Percentiles rank a stretch among this genome's conserved stretches.
Evolutionary conservation across 2,329 filamentous ascomycete genomes (phyloP).

Genomic region (Beauveria scarabaeidicola): DNA sequence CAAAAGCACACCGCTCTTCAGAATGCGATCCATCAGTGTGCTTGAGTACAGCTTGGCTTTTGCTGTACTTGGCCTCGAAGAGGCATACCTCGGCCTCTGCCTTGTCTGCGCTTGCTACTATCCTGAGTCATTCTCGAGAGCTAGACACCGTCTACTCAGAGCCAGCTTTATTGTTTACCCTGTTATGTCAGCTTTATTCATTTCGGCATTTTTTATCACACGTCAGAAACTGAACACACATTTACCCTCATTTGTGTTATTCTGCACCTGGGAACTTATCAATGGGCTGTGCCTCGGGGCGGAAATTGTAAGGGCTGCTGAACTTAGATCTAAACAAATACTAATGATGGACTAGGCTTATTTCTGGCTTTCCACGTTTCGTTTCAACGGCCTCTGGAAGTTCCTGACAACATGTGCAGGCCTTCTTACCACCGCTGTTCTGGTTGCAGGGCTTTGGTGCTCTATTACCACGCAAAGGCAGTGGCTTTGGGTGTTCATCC

Average conservation of each 20-base stretch:
- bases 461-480: not conserved
- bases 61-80: not conserved
- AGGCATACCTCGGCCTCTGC: not conserved
- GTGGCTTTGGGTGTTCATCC: not conserved
- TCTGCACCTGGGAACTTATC: not conserved
- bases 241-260: not conserved
- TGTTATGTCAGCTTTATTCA: not conserved
- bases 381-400: not conserved
- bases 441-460: not conserved
- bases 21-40: not conserved
- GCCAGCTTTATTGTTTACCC: not conserved
- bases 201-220: not conserved
- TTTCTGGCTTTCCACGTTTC: not conserved
- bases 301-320: not conserved
- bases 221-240: not conserved
- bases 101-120: not conserved
- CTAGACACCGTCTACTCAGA: not conserved
- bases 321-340: not conserved
- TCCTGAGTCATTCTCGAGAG: not conserved
- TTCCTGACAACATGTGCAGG: not conserved
- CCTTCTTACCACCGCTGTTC: not conserved
- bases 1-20: not conserved
- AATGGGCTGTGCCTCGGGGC: not conserved
- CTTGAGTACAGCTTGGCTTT: not conserved
- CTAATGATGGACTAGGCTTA: not conserved